phyloP scores from a whole-genome alignment of 495 filamentous ascomycete genomes.

The Trichoderma reesei region DNA sequence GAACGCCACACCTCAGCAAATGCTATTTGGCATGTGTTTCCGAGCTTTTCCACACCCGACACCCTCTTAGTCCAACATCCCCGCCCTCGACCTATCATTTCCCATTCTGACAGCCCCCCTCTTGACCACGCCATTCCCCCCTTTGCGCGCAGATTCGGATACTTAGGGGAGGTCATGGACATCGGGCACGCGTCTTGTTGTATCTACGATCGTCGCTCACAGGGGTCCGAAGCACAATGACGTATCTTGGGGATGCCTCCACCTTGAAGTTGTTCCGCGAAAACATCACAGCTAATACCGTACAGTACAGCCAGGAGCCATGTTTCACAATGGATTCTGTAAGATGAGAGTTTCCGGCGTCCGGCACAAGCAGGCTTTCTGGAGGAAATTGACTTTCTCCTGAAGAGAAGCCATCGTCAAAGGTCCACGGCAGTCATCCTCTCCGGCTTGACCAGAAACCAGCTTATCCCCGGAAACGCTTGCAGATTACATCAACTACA shows the following conservation, averaged over 20 bases:
- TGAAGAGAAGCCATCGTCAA: not conserved
- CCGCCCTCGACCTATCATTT: not conserved
- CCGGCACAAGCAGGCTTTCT: not conserved
- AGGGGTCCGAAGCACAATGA: not conserved
- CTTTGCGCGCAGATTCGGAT: not conserved
- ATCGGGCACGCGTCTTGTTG: not conserved
- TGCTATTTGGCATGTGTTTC: no score
- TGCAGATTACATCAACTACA: not conserved
- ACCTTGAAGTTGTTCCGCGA: not conserved
- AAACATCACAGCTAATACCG: not conserved
- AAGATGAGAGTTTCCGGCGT: not conserved
- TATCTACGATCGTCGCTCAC: slow-evolving; percentile 2
- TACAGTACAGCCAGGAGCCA: not conserved
- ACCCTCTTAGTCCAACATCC: not conserved
- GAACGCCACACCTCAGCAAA: no score
- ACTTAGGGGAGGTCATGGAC: not conserved
- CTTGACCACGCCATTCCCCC: not conserved
- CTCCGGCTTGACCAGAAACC: not conserved
- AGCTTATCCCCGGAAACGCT: not conserved
- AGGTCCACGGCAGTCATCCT: not conserved
- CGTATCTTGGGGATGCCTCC: not conserved
- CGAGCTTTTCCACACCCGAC: not conserved
- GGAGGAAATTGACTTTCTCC: not conserved
- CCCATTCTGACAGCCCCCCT: not conserved
- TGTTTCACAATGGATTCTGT: not conserved